A percentile compares a stretch with the other conserved stretches of the same genome.
Evolutionary conservation across 257 asterid species (phyloP).

Genomic region (Prunella vulgaris): DNA sequence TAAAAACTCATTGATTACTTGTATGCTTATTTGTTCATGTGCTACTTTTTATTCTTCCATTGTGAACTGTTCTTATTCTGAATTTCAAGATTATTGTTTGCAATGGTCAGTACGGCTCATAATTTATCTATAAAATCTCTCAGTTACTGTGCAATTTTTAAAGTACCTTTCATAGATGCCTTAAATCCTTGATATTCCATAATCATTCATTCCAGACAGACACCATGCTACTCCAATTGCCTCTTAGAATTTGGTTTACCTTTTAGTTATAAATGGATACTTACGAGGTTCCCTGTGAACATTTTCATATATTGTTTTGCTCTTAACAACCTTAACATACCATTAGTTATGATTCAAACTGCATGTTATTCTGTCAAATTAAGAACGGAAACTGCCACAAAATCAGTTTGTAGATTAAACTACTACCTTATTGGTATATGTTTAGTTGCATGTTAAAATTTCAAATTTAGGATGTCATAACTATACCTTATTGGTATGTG

Average conservation of each 20-base stretch:
- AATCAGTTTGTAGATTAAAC: neutral
- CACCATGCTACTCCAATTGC: neutral
- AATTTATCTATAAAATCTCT: conserved; percentile 9
- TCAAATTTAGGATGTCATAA: conserved; percentile 5
- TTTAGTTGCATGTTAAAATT: neutral
- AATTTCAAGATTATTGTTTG: conserved; percentile 12
- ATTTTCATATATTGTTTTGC: conserved; percentile 10
- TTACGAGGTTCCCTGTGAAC: conserved; percentile 6
- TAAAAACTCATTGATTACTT: conserved; percentile 8
- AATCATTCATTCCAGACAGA: conserved; percentile 9
- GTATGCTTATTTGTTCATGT: conserved; percentile 14
- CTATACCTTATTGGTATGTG: neutral
- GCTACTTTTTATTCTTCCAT: conserved; percentile 8
- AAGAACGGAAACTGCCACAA: neutral
- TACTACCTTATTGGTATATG: neutral
- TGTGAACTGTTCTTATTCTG: conserved; percentile 11
- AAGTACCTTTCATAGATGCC: conserved; percentile 15
- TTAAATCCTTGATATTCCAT: conserved; percentile 12
- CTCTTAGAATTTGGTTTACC: conserved; percentile 16
- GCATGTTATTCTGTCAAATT: neutral
- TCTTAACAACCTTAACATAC: neutral
- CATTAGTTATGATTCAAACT: neutral
- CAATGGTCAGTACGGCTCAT: conserved; percentile 18
- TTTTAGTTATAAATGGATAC: neutral
- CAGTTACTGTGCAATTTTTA: neutral